Conservation (phyloP, 1,139 yeast species). For the Eremothecium sinecaudum region DNA sequence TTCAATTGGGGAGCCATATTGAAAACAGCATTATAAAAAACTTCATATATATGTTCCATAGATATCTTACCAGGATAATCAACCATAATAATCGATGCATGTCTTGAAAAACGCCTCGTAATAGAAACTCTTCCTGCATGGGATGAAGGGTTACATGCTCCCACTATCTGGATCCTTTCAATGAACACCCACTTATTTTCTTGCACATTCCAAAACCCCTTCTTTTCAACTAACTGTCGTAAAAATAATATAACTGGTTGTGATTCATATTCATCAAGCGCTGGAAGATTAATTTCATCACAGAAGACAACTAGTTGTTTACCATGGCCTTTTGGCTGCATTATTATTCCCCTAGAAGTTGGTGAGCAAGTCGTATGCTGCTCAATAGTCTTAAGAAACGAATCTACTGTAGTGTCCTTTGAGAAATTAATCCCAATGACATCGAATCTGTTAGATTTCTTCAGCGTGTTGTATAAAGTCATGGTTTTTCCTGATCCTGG, state of each 20-base stretch:
- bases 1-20: constrained; percentile 54
- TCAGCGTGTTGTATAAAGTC: constrained; percentile 66
- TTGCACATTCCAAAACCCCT: constrained; percentile 66
- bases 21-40: constrained; percentile 50
- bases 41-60: constrained; percentile 54
- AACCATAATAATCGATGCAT: constrained; percentile 57
- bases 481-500: constrained; percentile 98
- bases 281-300: constrained; percentile 85
- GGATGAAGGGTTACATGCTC: constrained; percentile 87
- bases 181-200: constrained; percentile 60
- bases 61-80: constrained; percentile 72
- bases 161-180: constrained; percentile 71
- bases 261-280: constrained; percentile 62
- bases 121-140: constrained; percentile 66
- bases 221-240: constrained; percentile 62
- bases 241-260: constrained; percentile 68
- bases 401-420: constrained; percentile 61
- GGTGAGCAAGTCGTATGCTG: constrained; percentile 60
- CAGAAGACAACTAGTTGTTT: constrained; percentile 80
- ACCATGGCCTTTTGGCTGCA: constrained; percentile 55
- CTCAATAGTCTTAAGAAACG: constrained; percentile 57
- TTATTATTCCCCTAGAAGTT: constrained; percentile 41
- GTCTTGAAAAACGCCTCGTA: constrained; percentile 59
- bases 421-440: constrained; percentile 72
- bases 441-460: constrained; percentile 49